Percentiles rank a stretch among this genome's conserved stretches.
Conservation (phyloP, 1,284 basidiomycete genomes). For the Earliella scabrosa region DNA sequence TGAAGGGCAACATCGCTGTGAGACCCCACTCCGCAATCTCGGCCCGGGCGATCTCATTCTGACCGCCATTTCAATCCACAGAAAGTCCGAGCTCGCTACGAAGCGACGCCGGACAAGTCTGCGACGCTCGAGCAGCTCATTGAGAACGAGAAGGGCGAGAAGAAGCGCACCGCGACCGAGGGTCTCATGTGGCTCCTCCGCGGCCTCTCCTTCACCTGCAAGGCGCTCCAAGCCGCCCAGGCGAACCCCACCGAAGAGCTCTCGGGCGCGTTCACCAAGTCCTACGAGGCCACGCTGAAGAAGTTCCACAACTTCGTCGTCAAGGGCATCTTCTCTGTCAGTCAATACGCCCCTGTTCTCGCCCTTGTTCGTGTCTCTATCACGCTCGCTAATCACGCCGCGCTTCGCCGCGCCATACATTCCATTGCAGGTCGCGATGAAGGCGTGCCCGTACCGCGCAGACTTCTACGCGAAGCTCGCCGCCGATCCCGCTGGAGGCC, state of each 20-base stretch:
- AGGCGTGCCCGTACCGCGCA: constrained; percentile 91
- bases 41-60: not conserved
- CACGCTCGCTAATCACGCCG: constrained; percentile 11
- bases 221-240: constrained; percentile 79
- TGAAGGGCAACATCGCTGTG: constrained; percentile 93
- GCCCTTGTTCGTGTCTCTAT: not conserved
- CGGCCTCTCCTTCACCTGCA: constrained; percentile 91
- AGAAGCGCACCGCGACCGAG: constrained; percentile 88
- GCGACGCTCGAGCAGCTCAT: constrained; percentile 87
- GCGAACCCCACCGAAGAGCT: constrained; percentile 76
- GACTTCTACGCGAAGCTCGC: constrained; percentile 93
- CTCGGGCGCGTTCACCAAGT: constrained; percentile 75
- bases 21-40: constrained; percentile 30
- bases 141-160: constrained; percentile 84
- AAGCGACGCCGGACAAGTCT: constrained; percentile 66
- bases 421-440: constrained; percentile 84
- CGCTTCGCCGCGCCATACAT: not conserved
- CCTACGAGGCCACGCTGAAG: constrained; percentile 86
- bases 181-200: constrained; percentile 92
- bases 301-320: constrained; percentile 90
- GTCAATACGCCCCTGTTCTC: constrained; percentile 37
- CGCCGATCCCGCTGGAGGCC: constrained; percentile 62
- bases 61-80: constrained; percentile 36
- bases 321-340: constrained; percentile 81
- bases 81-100: constrained; percentile 90